Evolutionary conservation across 208 protist species (phyloP).

Genomic region (Wallacemonas sp.): DNA sequence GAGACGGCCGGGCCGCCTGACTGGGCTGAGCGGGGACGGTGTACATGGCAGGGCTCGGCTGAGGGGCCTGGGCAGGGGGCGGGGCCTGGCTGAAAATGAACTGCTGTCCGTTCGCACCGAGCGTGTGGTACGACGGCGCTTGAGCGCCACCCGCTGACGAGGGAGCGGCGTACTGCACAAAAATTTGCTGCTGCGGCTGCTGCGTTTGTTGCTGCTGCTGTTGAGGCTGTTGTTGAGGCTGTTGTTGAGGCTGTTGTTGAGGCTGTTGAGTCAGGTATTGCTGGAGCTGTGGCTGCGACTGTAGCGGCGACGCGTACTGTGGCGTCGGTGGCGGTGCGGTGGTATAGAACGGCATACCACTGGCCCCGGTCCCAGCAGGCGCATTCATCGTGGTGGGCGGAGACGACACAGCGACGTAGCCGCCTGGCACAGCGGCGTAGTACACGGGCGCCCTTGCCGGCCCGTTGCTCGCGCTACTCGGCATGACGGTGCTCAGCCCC

Average conservation of each 20-base stretch:
- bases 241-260: neutral
- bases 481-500: too few species aligned
- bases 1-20: too few species aligned
- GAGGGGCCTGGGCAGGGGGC: neutral
- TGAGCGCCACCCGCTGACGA: neutral
- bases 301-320: too few species aligned
- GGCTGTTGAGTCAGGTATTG: neutral
- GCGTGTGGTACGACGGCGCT: neutral
- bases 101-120: neutral
- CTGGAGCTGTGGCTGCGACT: neutral
- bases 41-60: neutral
- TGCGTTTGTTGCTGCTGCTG: constrained; percentile 8
- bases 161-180: neutral
- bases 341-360: too few species aligned
- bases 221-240: neutral
- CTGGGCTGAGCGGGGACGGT: neutral
- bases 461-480: too few species aligned
- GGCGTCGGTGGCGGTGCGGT: too few species aligned
- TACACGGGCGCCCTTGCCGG: neutral
- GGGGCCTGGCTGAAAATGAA: neutral
- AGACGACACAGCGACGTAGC: neutral
- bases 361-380: too few species aligned
- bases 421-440: neutral
- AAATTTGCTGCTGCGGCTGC: constrained; percentile 14
- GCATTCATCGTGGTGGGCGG: neutral